Evolutionary conservation across 2,329 filamentous ascomycete species (phyloP).

Genomic region (Pleoardoris graminearum): DNA sequence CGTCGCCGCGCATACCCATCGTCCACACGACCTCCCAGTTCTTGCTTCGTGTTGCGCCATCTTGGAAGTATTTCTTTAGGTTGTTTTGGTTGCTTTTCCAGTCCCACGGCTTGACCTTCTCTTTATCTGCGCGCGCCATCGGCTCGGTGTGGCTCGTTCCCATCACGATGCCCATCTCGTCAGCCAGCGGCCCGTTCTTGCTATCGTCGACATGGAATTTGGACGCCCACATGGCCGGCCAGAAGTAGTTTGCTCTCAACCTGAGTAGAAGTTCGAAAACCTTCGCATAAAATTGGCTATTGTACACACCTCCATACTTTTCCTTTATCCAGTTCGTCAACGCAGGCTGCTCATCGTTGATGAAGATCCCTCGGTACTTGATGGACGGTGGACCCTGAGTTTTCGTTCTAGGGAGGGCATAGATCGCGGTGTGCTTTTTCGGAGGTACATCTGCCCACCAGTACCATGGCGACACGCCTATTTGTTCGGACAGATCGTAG

Average conservation of each 20-base stretch:
- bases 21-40: constrained; percentile 68
- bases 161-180: constrained; percentile 72
- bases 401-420: constrained; percentile 57
- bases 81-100: constrained; percentile 32
- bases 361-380: constrained; percentile 68
- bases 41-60: constrained; percentile 49
- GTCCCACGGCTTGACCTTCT: constrained; percentile 32
- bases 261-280: constrained; percentile 72
- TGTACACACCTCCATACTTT: constrained; percentile 51
- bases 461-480: constrained; percentile 70
- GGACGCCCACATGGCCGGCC: constrained; percentile 69
- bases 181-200: constrained; percentile 66
- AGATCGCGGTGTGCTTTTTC: constrained; percentile 57
- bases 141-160: constrained; percentile 73
- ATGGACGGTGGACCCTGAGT: constrained; percentile 62
- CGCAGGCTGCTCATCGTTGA: constrained; percentile 69
- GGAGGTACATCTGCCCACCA: constrained; percentile 66
- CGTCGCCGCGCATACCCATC: constrained; percentile 66
- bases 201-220: constrained; percentile 72
- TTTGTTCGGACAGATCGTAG: constrained; percentile 71
- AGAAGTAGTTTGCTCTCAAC: constrained; percentile 71
- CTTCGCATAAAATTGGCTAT: constrained; percentile 65
- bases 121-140: constrained; percentile 60
- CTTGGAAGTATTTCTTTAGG: constrained; percentile 32
- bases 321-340: constrained; percentile 65